Evolutionary conservation across 306 rosid genomes (phyloP).

Genomic region (Citrullus colocynthis): DNA sequence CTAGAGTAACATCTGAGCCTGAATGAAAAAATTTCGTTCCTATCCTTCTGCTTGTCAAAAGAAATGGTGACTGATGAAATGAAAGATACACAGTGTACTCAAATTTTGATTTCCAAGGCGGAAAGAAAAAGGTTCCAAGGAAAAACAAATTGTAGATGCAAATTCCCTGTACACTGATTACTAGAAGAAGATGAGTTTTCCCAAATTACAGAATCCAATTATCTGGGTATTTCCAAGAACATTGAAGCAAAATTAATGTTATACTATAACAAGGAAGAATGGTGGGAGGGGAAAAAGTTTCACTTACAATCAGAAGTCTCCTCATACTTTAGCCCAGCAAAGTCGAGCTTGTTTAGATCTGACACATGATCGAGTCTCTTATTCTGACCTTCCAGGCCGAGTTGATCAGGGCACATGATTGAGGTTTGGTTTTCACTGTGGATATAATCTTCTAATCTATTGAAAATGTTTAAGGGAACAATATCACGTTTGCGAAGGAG

Average conservation of each 20-base stretch:
- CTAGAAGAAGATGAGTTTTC: neutral
- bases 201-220: neutral
- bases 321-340: neutral
- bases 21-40: neutral
- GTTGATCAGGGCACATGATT: constrained; percentile 14
- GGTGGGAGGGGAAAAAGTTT: neutral
- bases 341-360: neutral
- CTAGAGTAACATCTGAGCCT: neutral
- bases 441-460: constrained; percentile 22
- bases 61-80: neutral
- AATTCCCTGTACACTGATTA: neutral
- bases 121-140: neutral
- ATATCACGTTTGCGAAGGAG: constrained; percentile 15
- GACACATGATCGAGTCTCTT: constrained; percentile 5
- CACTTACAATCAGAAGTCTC: neutral
- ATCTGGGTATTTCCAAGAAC: neutral
- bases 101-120: neutral
- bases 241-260: neutral
- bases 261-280: neutral
- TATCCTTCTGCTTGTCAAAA: neutral
- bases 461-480: constrained; percentile 13
- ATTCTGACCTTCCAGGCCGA: constrained; percentile 9
- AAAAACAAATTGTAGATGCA: neutral
- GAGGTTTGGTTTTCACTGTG: constrained; percentile 14
- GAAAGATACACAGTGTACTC: neutral